Evolutionary conservation across 2,329 filamentous ascomycete genomes (phyloP), one percentile per base, ranked within the genome.

Genomic region (Monilinia fructigena): DNA sequence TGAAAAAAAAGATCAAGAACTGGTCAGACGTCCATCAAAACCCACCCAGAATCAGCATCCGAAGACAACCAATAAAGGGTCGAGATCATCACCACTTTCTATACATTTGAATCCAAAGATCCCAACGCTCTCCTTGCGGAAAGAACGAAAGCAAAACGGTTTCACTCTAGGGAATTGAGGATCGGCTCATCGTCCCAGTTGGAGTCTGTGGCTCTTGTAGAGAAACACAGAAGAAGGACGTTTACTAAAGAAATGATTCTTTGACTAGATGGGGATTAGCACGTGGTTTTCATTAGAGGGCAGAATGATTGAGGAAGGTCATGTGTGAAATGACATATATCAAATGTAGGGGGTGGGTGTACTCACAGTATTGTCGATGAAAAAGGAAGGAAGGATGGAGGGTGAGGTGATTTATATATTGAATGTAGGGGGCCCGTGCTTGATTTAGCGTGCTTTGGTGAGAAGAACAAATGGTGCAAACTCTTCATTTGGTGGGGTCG

Each of bases 61-160:
- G 82, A 93, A 88, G 86, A 86, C 88, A 85, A 84, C 81, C 78
- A 81, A 76, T 77, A 83, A 83, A 81, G 89, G 90, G 90, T 88
- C 83, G 90, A 95, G 91, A 95, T 96, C 92, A 95, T 95, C 90
- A 92, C 88, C 89, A 88, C 89, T 88, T 86, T 89, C 89, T 93
- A 87, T 90, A 91, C 88, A 89, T 85, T 14, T 10, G 8, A 5
- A 3, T 23, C 26, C 28, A 14, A 7, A 7, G 35, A 12, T 12
- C 10, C 11, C 16, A 60, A 31, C 55, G 63, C 55, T n/a, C 40
- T 60, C 55, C 20, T 60, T 54, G 47, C 63, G 14, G 83, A 82
- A 80, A 83, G 83, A 72, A 67, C 85, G 83, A 85, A 81, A 84
- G 83, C 78, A 42, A 81, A 81, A 47, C 80, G 83, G 84, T 80